Base-by-base conservation (phyloP, 352 stramenopile species). In the Phytopythium delawarense region DNA sequence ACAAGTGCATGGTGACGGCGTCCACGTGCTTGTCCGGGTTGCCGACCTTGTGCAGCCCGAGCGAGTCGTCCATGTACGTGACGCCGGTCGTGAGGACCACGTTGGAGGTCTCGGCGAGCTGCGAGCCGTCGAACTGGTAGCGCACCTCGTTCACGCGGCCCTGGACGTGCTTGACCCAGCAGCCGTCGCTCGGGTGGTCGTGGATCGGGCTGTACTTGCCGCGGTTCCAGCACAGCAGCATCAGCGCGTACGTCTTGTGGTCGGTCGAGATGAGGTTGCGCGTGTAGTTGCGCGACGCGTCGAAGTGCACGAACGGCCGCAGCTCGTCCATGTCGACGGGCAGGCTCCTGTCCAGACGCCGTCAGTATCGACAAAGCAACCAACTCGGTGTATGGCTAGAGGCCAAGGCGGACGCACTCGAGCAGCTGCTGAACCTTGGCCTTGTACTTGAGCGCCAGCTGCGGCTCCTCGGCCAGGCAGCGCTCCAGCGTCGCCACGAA, bases 141-240 rank as follows among this genome's bases (percentile, higher is more conserved):
- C 89, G 91, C 57, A 92, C 89, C 71, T 98, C 94, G 65, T 89
- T 83, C 46, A 98, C 77, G 30, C 70, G 64, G 20, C 94, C 94
- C 62, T 97, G 72, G 21, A 96, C 81, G 21, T 94, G 74, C 39
- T 93, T 87, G 63, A 97, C 78, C 89, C 89, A 97, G 74, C 93
- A 98, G 35, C 91, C 93, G 67, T 98, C 89, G 51, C 81, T 92
- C 46, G 88, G 92, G 74, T 98, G 93, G 73, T 98, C 90, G 73
- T 98, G 93, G 69, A 98, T 96, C 0, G 88, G 89, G 37, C 89
- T 91, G 69, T 90, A 91, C 75, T 90, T 89, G 59, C 77, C 81
- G 30, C 84, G 77, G 71, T 96, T 98, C 94, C 94, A 98, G 76
- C 94, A 98, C 30, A 98, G 61, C 40, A 98, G 64, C 65, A 98